phyloP scores from a whole-genome alignment of 352 stramenopile genomes.

The Phytophthora citrophthora region DNA sequence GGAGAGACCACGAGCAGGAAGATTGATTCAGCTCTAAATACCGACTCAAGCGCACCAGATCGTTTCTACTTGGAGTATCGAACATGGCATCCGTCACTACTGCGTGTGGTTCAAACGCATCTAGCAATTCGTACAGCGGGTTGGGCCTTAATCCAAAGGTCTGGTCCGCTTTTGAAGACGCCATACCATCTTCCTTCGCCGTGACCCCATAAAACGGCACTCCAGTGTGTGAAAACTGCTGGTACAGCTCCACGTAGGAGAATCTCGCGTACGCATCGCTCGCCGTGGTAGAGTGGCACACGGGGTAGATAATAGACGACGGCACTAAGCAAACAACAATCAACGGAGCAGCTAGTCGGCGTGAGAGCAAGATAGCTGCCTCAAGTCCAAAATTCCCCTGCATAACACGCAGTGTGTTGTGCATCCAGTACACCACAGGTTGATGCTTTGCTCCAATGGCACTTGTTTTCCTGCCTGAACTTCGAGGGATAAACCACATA shows the following conservation, averaged over 20 bases:
- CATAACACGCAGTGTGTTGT: constrained; percentile 58
- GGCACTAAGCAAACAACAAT: constrained; percentile 54
- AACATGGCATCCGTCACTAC: constrained; percentile 55
- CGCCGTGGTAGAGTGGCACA: constrained; percentile 57
- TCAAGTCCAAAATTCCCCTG: constrained; percentile 74
- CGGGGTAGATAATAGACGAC: constrained; percentile 55
- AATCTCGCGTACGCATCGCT: constrained; percentile 65
- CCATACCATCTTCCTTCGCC: constrained; percentile 13
- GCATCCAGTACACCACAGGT: constrained; percentile 76
- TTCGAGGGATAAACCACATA: constrained; percentile 43
- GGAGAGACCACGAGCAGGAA: constrained; percentile 53
- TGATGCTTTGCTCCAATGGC: constrained; percentile 7
- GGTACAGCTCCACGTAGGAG: constrained; percentile 57
- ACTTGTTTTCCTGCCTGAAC: constrained; percentile 9
- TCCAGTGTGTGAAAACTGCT: constrained; percentile 43
- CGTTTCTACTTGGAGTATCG: constrained; percentile 36
- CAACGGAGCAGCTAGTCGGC: constrained; percentile 51
- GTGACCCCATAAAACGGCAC: constrained; percentile 61
- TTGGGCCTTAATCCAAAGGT: constrained; percentile 20
- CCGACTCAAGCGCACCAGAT: constrained; percentile 40
- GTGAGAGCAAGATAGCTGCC: constrained; percentile 49
- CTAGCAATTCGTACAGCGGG: constrained; percentile 44
- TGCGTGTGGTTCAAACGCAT: constrained; percentile 44
- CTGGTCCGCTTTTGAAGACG: constrained; percentile 2
- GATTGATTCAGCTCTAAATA: constrained; percentile 43